phyloP scores from a whole-genome alignment of 2,329 filamentous ascomycete species.

The Coniochaeta ligniaria region DNA sequence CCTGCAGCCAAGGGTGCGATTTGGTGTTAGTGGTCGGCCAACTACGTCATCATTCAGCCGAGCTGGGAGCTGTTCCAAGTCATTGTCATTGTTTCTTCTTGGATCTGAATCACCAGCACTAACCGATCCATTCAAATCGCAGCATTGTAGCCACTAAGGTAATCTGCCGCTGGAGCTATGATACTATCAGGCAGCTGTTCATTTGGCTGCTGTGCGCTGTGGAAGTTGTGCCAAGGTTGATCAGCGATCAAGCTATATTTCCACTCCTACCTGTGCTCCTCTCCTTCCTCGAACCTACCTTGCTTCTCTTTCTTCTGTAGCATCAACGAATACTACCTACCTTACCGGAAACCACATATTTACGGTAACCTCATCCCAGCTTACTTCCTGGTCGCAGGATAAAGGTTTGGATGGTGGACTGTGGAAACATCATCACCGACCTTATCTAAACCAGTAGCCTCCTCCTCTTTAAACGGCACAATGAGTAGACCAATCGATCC shows the following conservation, averaged over 20 bases:
- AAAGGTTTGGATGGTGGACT: not conserved
- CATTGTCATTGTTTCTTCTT: not conserved
- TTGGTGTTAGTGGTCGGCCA: not conserved
- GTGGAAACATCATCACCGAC: not conserved
- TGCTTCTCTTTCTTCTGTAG: not conserved
- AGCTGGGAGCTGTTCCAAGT: not conserved
- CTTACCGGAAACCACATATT: not conserved
- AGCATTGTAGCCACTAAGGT: not conserved
- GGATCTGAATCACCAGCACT: not conserved
- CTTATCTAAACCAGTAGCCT: not conserved
- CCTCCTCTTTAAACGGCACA: not conserved
- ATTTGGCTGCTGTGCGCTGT: not conserved
- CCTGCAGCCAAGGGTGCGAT: not conserved
- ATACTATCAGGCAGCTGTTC: not conserved
- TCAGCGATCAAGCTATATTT: not conserved
- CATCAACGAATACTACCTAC: not conserved
- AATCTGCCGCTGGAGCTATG: not conserved
- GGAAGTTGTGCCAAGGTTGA: not conserved
- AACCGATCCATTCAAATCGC: not conserved
- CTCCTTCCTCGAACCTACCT: not conserved
- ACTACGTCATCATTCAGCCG: not conserved
- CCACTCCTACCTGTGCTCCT: not conserved
- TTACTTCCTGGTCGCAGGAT: not conserved
- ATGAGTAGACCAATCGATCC: slow-evolving; percentile 24
- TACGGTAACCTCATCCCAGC: not conserved